Base-by-base conservation (phyloP, 192 early-diverging fungal genomes). In the Linnemannia schmuckeri region DNA sequence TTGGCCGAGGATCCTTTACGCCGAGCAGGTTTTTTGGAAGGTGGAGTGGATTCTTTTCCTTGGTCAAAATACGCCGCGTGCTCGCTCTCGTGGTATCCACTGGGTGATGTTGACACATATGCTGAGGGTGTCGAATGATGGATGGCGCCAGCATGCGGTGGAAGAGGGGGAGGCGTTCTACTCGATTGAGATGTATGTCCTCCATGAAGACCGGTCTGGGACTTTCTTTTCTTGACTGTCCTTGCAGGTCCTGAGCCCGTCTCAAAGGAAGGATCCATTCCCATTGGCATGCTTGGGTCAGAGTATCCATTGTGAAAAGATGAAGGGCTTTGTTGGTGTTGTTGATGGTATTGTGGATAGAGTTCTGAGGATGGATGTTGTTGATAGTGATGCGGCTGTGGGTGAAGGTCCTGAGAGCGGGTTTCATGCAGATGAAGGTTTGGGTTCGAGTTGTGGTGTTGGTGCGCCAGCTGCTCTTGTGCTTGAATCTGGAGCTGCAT, bases 1-100 rank as follows among this genome's bases (percentile, higher is more conserved):
- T 55, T 54, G 33, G 61, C 66, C 20, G 77, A 75, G 18, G 82
- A 84, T 57, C 66, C 82, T 30, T 84, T 84, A 22, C 82, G 82
- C n/a, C 77, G 49, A 57, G 68, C 72, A 7, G 73, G 9, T 47
- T 84, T 84, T 66, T 79, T 84, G 4, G 82, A 57, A 22, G 74
- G 68, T 6, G 73, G 77, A 2, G 71, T 72, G 38, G 63, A 84
- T 0, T 52, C 47, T 27, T 83, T 72, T 7, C 55, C 75, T 46
- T 72, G 33, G 8, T 79, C 46, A 49, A 52, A 52, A 37, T 78
- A 69, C 37, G n/a, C 10, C 13, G 20, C 46, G 17, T 80, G 40
- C 27, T 42, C 79, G 27, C 57, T 22, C 33, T 80, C 79, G 33
- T 80, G 66, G 37, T 75, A 74, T 27, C 80, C 80, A 7, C 27